Evolutionary conservation across 1,139 yeast genomes (phyloP).

Genomic region (Geotrichum cucujoidarum): DNA sequence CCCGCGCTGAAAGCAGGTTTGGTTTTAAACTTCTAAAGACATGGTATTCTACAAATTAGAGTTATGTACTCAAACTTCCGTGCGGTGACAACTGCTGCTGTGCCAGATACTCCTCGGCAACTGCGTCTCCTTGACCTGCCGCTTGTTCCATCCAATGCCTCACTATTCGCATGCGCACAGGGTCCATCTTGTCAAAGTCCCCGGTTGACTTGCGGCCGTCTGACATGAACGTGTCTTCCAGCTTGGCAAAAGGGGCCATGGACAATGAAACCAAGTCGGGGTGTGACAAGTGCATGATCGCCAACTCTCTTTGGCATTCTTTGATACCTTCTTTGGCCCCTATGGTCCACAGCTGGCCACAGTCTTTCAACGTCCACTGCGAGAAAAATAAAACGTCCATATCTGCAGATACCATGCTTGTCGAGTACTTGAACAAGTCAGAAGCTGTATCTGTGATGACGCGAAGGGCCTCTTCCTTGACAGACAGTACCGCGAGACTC

Average conservation of each 20-base stretch:
- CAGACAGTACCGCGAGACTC: slow-evolving; percentile 36
- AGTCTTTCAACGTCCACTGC: slow-evolving; percentile 30
- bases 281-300: slow-evolving; percentile 34
- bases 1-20: no score
- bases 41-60: not conserved
- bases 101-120: slow-evolving; percentile 31
- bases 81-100: slow-evolving; percentile 8
- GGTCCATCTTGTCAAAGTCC: slow-evolving; percentile 32
- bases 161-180: slow-evolving; percentile 33
- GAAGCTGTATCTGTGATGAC: slow-evolving; percentile 34
- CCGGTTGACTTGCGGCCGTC: slow-evolving; percentile 24
- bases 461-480: slow-evolving; percentile 34
- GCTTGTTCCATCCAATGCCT: slow-evolving; percentile 35
- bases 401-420: slow-evolving; percentile 26
- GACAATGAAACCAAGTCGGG: slow-evolving; percentile 30
- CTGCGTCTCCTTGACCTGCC: slow-evolving; percentile 31
- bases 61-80: no score
- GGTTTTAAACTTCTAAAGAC: no score
- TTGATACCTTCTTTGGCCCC: slow-evolving; percentile 34
- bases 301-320: slow-evolving; percentile 34
- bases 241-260: slow-evolving; percentile 29
- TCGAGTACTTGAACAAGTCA: slow-evolving; percentile 34
- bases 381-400: slow-evolving; percentile 22
- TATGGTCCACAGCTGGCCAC: slow-evolving; percentile 32
- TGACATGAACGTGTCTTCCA: slow-evolving; percentile 26